Evolutionary conservation across 2,329 filamentous ascomycete species (phyloP), one percentile per base, ranked within the genome.

Genomic region (Thelonectria discophora): DNA sequence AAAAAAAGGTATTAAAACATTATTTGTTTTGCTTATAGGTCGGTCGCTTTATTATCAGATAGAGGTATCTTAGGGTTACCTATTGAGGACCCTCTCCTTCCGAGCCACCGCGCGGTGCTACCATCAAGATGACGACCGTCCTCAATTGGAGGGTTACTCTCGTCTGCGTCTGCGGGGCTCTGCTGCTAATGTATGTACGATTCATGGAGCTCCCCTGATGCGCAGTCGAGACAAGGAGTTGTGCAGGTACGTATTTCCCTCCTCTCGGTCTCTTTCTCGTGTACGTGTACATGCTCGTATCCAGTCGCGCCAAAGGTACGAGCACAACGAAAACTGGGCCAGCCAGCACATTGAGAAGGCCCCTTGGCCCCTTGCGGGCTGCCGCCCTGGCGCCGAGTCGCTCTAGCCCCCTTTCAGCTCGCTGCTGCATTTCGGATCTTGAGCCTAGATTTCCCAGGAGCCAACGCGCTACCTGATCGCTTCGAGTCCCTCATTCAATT

Each of bases 371-470:
- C n/a, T n/a, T n/a, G n/a, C n/a, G n/a, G n/a, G n/a, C 32, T 45
- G 43, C 49, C 24, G 42, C 53, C 48, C 52, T 49, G 42, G 47
- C 47, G 53, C 52, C 56, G 47, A 51, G 13, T 11, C 8, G n/a
- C 13, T 47, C 48, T 56, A 61, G 47, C n/a, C 32, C 48, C 48
- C 34, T 48, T 24, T 56, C 47, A 34, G 58, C 40, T 47, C 58
- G 40, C 50, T 53, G 34, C 52, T 56, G n/a, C 47, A 61, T 48
- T 56, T 4, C 30, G 58, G 58, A 56, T 56, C 55, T n/a, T 60
- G 58, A 51, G 43, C 21, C 32, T 34, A 34, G 32, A 34, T 34
- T 34, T 34, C 32, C 3, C 7, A 34, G 13, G 32, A 3, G 10
- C 3, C 32, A 3, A 5, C 3, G 12, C 12, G 4, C 32, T 34